Evolutionary conservation across 2,329 filamentous ascomycete genomes (phyloP), one percentile per base, ranked within the genome.

Genomic region (Nemania diffusa): DNA sequence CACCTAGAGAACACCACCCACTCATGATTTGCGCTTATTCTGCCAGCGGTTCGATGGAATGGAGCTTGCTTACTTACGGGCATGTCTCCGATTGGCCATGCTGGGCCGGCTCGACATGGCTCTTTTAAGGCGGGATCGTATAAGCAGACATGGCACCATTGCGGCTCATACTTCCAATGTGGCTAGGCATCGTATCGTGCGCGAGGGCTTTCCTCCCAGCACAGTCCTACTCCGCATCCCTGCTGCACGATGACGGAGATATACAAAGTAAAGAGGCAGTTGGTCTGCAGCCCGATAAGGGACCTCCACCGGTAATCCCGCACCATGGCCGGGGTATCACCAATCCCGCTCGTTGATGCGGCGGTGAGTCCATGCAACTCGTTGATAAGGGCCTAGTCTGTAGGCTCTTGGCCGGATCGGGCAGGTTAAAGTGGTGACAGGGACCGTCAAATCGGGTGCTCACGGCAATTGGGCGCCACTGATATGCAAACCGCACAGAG

Each of bases 281-380:
- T 51, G 51, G 34, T 53, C 17, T 53, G 29, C 51, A 53, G 51
- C n/a, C 27, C 15, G 51, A 53, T 34, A 53, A 53, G 15, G 27
- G 34, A 15, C 9, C 29, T 20, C 50, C 50, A 53, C 17, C 29
- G 51, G n/a, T 34, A 53, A 53, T 34, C 51, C 51, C 51, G 51
- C 13, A n/a, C 48, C 51, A 53, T 53, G 29, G n/a, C 51, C 51
- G 51, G 51, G 11, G 22, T 27, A 53, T 53, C 51, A 34, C 17
- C 51, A 34, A 34, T 22, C 15, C 27, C 27, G 15, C 29, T 20
- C 2, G 15, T 34, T 20, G 17, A 5, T 13, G 51, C 51, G 27
- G 27, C 26, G 51, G 51, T 53, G 51, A 53, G 27, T 4, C 4
- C 51, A 53, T 27, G 24, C 24, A 51, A 2, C 20, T 17, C 51